These are phyloP conservation scores for Taxillus chinensis DNA, from an alignment of 164 flowering plant genomes.

Conservation along the genomic window DNA sequence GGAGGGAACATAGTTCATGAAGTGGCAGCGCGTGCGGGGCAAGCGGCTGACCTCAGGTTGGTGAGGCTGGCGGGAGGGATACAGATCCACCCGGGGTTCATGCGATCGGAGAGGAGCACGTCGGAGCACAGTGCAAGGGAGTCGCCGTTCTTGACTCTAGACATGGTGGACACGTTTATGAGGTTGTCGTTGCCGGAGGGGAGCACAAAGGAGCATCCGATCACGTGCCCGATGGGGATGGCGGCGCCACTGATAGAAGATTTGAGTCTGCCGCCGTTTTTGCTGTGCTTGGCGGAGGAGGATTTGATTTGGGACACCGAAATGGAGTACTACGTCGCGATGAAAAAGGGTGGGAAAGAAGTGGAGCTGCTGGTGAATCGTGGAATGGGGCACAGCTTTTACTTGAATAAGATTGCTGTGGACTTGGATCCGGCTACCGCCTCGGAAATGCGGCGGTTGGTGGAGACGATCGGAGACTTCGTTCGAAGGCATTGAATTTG, in stretches of 20 bases:
- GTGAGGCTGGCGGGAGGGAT: conserved; percentile 46
- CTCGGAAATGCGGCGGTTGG: conserved; percentile 24
- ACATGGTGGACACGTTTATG: conserved; percentile 72
- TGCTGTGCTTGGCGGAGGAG: conserved; percentile 52
- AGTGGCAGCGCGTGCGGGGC: conserved; percentile 50
- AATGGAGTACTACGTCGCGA: conserved; percentile 63
- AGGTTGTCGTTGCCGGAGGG: conserved; percentile 49
- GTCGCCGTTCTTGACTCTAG: conserved; percentile 55
- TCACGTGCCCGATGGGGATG: conserved; percentile 77
- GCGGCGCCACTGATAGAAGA: conserved; percentile 33
- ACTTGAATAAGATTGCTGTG: conserved; percentile 59
- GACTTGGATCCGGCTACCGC: conserved; percentile 46
- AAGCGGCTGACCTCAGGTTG: conserved; percentile 14
- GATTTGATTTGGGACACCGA: conserved; percentile 61
- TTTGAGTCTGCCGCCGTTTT: conserved; percentile 42
- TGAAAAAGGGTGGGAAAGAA: conserved; percentile 52
- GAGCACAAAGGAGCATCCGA: conserved; percentile 56
- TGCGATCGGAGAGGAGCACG: conserved; percentile 37
- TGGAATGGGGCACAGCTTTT: conserved; percentile 63
- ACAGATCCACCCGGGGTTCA: conserved; percentile 62
- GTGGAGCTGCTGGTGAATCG: conserved; percentile 42
- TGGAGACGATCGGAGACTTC: conserved; percentile 37
- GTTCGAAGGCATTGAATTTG: conserved; percentile 36
- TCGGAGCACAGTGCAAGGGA: conserved; percentile 53
- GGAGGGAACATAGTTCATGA: conserved; percentile 72